Conservation (phyloP, 164 flowering plant genomes). For the Litsea cubeba region DNA sequence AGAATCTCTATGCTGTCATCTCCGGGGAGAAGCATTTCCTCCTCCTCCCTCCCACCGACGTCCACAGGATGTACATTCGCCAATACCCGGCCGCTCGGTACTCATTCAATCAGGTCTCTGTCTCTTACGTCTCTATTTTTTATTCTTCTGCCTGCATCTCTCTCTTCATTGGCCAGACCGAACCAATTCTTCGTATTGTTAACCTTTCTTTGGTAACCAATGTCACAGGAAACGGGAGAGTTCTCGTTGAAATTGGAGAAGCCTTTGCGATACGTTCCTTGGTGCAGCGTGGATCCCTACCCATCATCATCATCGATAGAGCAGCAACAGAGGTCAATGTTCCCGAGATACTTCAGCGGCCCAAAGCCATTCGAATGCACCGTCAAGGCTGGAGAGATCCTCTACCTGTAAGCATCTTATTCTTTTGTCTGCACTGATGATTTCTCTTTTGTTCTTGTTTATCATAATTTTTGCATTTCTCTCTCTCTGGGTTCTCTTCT, state of each 20-base stretch:
- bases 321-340: conserved; percentile 33
- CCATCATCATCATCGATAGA: conserved; percentile 39
- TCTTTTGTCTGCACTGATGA: neutral
- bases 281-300: conserved; percentile 92
- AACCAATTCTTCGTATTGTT: neutral
- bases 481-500: no score
- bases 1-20: conserved; percentile 87
- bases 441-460: neutral
- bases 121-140: neutral
- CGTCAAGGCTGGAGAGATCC: conserved; percentile 88
- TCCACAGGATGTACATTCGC: conserved; percentile 75
- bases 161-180: neutral
- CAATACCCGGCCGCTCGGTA: conserved; percentile 74
- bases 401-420: conserved; percentile 64
- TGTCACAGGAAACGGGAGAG: conserved; percentile 46
- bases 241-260: conserved; percentile 66
- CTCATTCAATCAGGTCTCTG: conserved; percentile 40
- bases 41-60: conserved; percentile 90
- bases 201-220: neutral
- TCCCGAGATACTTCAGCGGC: conserved; percentile 75
- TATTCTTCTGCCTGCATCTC: neutral
- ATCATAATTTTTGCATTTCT: neutral
- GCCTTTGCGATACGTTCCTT: conserved; percentile 69
- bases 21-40: conserved; percentile 85
- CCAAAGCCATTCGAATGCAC: conserved; percentile 83